Percentiles rank a stretch among this genome's conserved stretches.
Evolutionary conservation across 192 early-diverging fungal species (phyloP).

Genomic region (Chytriomyces sp.): DNA sequence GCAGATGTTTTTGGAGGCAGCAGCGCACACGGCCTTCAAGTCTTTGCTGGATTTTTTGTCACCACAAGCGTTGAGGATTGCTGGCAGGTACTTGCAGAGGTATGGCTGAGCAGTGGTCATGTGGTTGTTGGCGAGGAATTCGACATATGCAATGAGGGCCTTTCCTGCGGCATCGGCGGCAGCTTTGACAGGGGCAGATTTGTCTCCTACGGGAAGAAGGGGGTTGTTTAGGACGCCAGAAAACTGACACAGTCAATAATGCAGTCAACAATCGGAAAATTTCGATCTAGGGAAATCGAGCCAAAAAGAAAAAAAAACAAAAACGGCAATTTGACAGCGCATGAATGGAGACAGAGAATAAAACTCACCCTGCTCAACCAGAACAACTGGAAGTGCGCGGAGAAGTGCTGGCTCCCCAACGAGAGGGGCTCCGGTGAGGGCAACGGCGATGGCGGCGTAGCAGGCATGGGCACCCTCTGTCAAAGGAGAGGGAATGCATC

Average conservation of each 20-base stretch:
- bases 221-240: background rate
- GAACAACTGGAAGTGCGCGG: constrained; percentile 63
- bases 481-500: constrained; percentile 44
- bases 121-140: constrained; percentile 53
- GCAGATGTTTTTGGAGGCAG: constrained; percentile 63
- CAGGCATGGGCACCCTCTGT: constrained; percentile 67
- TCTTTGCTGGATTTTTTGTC: constrained; percentile 73
- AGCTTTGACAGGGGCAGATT: constrained; percentile 48
- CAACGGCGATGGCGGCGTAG: constrained; percentile 61
- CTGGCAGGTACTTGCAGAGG: constrained; percentile 66
- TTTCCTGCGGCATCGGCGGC: constrained; percentile 51
- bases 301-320: background rate
- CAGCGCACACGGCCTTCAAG: constrained; percentile 59
- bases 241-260: background rate
- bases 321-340: background rate
- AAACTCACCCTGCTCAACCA: constrained; percentile 54
- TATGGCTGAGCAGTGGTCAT: constrained; percentile 74
- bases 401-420: constrained; percentile 70
- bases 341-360: background rate
- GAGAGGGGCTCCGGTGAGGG: constrained; percentile 59
- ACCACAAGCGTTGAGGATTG: constrained; percentile 63
- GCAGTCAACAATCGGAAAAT: background rate
- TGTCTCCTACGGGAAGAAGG: constrained; percentile 47
- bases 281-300: background rate
- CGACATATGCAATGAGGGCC: constrained; percentile 52